A percentile compares a stretch with the other conserved stretches of the same genome.
Evolutionary conservation across 495 filamentous ascomycete genomes (phyloP).

Genomic region (Acidiella bohemica): DNA sequence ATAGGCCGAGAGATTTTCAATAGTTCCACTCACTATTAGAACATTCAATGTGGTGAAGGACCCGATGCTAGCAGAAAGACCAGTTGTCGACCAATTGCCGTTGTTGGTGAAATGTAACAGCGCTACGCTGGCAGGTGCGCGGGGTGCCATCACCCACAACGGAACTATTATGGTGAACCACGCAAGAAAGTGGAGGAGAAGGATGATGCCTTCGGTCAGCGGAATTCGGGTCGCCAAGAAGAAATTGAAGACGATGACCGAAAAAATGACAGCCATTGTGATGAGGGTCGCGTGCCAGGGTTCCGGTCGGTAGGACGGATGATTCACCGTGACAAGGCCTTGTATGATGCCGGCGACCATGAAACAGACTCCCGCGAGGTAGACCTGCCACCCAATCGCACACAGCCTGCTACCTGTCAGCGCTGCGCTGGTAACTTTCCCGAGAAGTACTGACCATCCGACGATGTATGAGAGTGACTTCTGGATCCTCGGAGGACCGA

Average conservation of each 20-base stretch:
- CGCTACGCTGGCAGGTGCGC: conserved; percentile 21
- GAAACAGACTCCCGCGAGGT: not conserved
- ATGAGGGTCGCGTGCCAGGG: not conserved
- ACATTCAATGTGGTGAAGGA: conserved; percentile 10
- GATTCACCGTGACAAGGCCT: not conserved
- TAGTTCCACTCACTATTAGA: too few relatives aligned
- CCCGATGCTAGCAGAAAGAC: conserved; percentile 25
- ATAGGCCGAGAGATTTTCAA: not conserved
- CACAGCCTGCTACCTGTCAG: not conserved
- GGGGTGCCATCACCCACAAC: conserved; percentile 36
- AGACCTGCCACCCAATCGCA: not conserved
- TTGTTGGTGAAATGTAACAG: conserved; percentile 7
- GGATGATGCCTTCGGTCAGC: conserved; percentile 27
- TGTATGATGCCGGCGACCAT: not conserved
- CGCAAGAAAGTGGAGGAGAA: conserved; percentile 35
- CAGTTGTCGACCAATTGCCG: conserved; percentile 5
- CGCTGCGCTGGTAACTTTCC: not conserved
- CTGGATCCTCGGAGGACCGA: not conserved
- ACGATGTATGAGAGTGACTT: not conserved
- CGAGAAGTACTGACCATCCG: not conserved
- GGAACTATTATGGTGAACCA: conserved; percentile 29
- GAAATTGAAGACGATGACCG: not conserved
- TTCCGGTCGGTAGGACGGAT: not conserved
- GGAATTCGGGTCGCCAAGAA: not conserved
- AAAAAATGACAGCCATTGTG: not conserved